phyloP scores from a whole-genome alignment of 192 early-diverging fungal genomes.

The Rhizoclosmatium sp. region DNA sequence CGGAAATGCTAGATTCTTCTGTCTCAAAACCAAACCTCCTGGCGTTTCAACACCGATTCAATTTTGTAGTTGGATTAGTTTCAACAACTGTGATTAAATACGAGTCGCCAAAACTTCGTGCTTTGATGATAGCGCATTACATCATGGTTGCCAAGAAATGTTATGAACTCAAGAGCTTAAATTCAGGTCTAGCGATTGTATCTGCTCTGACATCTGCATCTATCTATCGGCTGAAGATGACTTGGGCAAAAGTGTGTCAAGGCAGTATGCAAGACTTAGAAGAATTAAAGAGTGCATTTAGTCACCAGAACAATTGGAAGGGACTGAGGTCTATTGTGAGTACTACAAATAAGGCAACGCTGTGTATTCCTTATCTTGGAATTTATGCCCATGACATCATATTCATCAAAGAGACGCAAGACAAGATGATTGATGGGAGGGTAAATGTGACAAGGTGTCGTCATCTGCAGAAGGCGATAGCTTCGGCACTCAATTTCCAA shows the following conservation, averaged over 20 bases:
- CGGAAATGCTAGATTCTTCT: conserved; percentile 14
- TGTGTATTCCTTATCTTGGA: conserved; percentile 23
- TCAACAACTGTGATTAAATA: conserved; percentile 24
- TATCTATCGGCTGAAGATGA: conserved; percentile 17
- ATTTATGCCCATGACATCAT: conserved; percentile 28
- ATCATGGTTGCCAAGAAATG: conserved; percentile 33
- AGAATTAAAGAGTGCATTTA: not conserved
- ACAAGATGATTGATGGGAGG: not conserved
- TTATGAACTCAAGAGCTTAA: conserved; percentile 10
- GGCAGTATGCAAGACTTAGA: not conserved
- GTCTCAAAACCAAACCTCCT: not conserved
- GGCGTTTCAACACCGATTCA: conserved; percentile 34
- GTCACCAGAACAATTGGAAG: conserved; percentile 9
- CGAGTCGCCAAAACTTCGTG: conserved; percentile 22
- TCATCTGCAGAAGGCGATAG: conserved; percentile 18
- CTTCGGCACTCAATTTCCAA: conserved; percentile 28
- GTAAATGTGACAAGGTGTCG: conserved; percentile 31
- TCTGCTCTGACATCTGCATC: conserved; percentile 24
- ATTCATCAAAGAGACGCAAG: conserved; percentile 24
- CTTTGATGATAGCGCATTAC: conserved; percentile 26
- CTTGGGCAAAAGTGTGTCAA: conserved; percentile 30
- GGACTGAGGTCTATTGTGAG: not conserved
- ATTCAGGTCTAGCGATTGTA: conserved; percentile 22
- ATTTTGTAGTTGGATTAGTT: conserved; percentile 37
- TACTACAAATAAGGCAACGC: not conserved